Percentiles rank a stretch among this genome's conserved stretches.
These are phyloP conservation scores for Colletotrichum truncatum DNA, from an alignment of 2,329 filamentous ascomycete species.

Conservation along the genomic window DNA sequence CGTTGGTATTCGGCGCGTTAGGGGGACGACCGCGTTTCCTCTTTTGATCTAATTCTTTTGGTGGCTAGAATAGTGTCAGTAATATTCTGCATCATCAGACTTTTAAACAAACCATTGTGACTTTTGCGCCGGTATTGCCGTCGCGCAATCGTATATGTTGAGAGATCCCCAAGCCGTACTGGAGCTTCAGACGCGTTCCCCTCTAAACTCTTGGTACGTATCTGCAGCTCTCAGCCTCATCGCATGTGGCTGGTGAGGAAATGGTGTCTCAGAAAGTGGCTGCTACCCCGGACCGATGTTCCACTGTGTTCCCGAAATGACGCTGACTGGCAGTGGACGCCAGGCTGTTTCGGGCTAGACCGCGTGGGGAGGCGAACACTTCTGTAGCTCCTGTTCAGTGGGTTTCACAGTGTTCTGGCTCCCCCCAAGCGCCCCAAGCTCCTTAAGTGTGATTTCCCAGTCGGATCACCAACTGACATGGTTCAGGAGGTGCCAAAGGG, in stretches of 20 bases:
- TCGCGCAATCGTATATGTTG: neutral
- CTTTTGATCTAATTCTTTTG: slow-evolving; percentile 41
- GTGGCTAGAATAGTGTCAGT: slow-evolving; percentile 12
- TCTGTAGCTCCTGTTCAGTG: slow-evolving; percentile 21
- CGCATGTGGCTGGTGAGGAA: slow-evolving; percentile 10
- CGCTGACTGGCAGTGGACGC: neutral
- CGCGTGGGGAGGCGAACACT: neutral
- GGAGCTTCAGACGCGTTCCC: slow-evolving; percentile 18
- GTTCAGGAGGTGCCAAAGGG: slow-evolving; percentile 24
- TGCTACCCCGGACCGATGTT: slow-evolving; percentile 21
- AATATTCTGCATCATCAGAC: neutral
- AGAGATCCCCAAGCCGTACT: neutral
- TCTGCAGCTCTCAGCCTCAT: neutral
- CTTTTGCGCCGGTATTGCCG: neutral
- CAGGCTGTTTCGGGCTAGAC: neutral
- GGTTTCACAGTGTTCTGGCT: slow-evolving; percentile 21
- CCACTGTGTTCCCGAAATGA: slow-evolving; percentile 5
- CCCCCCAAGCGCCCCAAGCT: slow-evolving; percentile 27
- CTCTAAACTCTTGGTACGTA: slow-evolving; percentile 1
- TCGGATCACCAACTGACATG: slow-evolving; percentile 27
- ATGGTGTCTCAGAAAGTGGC: neutral
- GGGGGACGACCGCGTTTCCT: slow-evolving; percentile 54
- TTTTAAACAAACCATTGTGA: slow-evolving; percentile 17
- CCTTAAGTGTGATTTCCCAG: slow-evolving; percentile 28
- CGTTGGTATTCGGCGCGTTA: slow-evolving; percentile 48